Conservation (phyloP, 345 rosid genomes). For the Linum tenue region DNA sequence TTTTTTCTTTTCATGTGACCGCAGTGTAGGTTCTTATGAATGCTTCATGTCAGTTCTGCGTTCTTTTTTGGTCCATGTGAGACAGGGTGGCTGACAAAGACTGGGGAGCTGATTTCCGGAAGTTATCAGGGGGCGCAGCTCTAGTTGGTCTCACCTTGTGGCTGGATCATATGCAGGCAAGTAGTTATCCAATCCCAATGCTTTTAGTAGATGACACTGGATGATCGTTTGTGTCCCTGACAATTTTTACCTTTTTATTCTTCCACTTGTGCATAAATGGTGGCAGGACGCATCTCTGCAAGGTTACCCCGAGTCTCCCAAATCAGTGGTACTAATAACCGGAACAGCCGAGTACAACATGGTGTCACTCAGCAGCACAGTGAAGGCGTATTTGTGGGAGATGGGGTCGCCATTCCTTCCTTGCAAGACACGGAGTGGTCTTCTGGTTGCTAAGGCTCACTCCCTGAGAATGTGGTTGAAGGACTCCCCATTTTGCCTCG, state of each 20-base stretch:
- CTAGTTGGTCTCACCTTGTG: constrained; percentile 89
- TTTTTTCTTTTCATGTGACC: background rate
- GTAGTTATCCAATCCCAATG: constrained; percentile 6
- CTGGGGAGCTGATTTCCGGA: constrained; percentile 96
- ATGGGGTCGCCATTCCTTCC: constrained; percentile 97
- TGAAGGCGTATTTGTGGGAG: constrained; percentile 92
- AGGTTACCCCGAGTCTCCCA: constrained; percentile 82
- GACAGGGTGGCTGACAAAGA: constrained; percentile 87
- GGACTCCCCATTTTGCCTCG: constrained; percentile 92
- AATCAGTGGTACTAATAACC: constrained; percentile 78
- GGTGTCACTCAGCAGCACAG: constrained; percentile 68
- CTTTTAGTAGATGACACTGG: background rate
- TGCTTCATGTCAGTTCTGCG: background rate
- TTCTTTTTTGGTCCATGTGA: constrained; percentile 3
- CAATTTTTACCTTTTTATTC: background rate
- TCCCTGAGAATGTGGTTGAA: constrained; percentile 96
- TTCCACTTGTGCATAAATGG: too few relatives aligned
- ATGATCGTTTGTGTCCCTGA: background rate
- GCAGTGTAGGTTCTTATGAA: background rate
- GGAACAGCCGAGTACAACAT: constrained; percentile 82
- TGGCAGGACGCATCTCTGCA: constrained; percentile 87
- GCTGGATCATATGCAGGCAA: constrained; percentile 97
- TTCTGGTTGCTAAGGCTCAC: constrained; percentile 82
- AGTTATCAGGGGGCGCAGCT: constrained; percentile 89
- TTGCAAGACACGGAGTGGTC: constrained; percentile 67